Evolutionary conservation across 306 rosid species (phyloP).

Genomic region (Cicer yamashitae): DNA sequence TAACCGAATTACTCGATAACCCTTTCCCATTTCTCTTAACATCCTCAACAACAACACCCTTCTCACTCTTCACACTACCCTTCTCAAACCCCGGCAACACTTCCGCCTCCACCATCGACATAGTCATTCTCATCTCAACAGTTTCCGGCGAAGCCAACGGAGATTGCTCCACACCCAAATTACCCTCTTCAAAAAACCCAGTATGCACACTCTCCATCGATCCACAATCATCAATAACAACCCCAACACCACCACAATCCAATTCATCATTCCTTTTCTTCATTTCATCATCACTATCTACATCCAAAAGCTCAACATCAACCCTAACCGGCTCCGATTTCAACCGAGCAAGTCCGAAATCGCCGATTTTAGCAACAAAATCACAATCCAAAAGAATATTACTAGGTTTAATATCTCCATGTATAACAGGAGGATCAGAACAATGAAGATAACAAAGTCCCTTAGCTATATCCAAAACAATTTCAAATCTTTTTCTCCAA

Average conservation of each 20-base stretch:
- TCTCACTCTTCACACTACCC: constrained; percentile 54
- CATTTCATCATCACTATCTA: constrained; percentile 18
- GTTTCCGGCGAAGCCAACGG: constrained; percentile 56
- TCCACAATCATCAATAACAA: constrained; percentile 67
- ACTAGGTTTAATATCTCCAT: constrained; percentile 93
- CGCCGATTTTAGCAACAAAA: constrained; percentile 72
- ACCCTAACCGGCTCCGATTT: constrained; percentile 42
- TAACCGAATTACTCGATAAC: constrained; percentile 53
- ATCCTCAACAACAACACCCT: constrained; percentile 36
- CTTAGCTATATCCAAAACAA: constrained; percentile 64
- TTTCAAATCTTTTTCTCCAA: constrained; percentile 67
- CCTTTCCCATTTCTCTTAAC: constrained; percentile 53
- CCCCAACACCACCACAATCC: constrained; percentile 51
- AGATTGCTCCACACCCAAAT: constrained; percentile 59
- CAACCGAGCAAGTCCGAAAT: constrained; percentile 85
- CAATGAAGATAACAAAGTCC: constrained; percentile 76
- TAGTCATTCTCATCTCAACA: neutral
- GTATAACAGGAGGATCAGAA: constrained; percentile 77
- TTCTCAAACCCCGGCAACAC: constrained; percentile 47
- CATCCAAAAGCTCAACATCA: constrained; percentile 33
- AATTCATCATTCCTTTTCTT: constrained; percentile 50
- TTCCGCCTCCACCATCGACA: neutral
- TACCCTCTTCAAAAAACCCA: constrained; percentile 62
- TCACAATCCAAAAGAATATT: constrained; percentile 65
- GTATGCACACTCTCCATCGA: constrained; percentile 75